phyloP scores from a whole-genome alignment of 1,284 basidiomycete genomes.

The Cryptococcus sp. region DNA sequence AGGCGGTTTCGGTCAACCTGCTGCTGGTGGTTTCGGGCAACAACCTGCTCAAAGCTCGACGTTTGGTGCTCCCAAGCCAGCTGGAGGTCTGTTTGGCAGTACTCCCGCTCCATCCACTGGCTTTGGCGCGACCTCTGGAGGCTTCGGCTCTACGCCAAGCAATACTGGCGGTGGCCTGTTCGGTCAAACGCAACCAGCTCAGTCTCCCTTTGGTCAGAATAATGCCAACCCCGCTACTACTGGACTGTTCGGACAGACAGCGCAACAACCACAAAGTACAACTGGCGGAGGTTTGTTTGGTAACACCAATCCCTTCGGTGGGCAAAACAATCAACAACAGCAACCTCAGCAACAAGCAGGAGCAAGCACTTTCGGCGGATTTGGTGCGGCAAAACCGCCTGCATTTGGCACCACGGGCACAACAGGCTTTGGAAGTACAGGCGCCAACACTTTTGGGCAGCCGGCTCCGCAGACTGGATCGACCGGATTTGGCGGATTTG shows the following conservation, averaged over 20 bases:
- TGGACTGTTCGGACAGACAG: slow-evolving; percentile 53
- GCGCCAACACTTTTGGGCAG: slow-evolving; percentile 46
- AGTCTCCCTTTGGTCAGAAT: slow-evolving; percentile 21
- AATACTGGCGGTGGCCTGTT: slow-evolving; percentile 41
- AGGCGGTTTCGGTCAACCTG: slow-evolving; percentile 47
- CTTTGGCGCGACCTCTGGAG: slow-evolving; percentile 53
- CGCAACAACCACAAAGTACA: slow-evolving; percentile 7
- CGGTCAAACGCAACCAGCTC: slow-evolving; percentile 38
- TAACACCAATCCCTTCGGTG: slow-evolving; percentile 32
- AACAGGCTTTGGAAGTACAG: slow-evolving; percentile 36
- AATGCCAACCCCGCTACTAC: slow-evolving; percentile 27
- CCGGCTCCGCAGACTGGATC: slow-evolving; percentile 4
- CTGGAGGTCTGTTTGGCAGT: slow-evolving; percentile 49
- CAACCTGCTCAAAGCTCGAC: slow-evolving; percentile 28
- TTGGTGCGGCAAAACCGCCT: slow-evolving; percentile 49
- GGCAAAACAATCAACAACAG: slow-evolving; percentile 20
- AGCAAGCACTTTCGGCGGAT: slow-evolving; percentile 49
- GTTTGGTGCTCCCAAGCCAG: slow-evolving; percentile 50
- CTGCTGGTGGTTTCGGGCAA: slow-evolving; percentile 39
- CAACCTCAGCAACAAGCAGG: slow-evolving; percentile 35
- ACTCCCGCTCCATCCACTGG: slow-evolving; percentile 44
- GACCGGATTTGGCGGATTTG: slow-evolving; percentile 53
- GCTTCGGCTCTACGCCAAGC: slow-evolving; percentile 15
- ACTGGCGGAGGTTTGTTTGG: slow-evolving; percentile 54
- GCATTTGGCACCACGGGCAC: slow-evolving; percentile 37